Percentiles rank a stretch among this genome's conserved stretches.
Evolutionary conservation across 371 early-diverging fungal species (phyloP).

Genomic region (Mortierella sp.): DNA sequence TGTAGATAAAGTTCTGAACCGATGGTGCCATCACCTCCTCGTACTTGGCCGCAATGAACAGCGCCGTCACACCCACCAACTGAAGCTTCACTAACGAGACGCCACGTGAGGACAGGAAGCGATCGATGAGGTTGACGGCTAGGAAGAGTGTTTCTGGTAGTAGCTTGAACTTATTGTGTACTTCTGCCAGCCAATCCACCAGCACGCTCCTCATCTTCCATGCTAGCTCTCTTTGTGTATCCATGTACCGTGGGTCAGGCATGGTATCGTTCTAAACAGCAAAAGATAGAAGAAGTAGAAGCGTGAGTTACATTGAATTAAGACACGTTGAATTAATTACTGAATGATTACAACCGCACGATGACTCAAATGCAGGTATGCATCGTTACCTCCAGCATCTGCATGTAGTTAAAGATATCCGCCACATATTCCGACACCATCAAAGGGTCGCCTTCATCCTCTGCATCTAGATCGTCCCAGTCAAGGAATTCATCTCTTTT

Average conservation of each 20-base stretch:
- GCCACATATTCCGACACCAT: conserved; percentile 93
- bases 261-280: conserved; percentile 65
- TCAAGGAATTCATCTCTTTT: conserved; percentile 16
- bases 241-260: conserved; percentile 89
- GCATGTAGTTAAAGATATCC: conserved; percentile 92
- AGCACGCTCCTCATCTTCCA: conserved; percentile 96
- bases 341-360: not conserved
- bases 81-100: conserved; percentile 94
- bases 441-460: conserved; percentile 83
- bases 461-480: conserved; percentile 76
- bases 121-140: conserved; percentile 96
- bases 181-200: conserved; percentile 92
- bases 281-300: not conserved
- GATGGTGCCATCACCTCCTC: conserved; percentile 95
- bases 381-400: conserved; percentile 75
- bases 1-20: conserved; percentile 83
- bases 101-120: conserved; percentile 91
- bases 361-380: not conserved
- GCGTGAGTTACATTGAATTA: not conserved
- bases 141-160: conserved; percentile 98
- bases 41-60: conserved; percentile 98
- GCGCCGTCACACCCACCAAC: conserved; percentile 95
- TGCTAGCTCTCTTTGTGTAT: conserved; percentile 87
- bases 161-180: conserved; percentile 91
- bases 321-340: not conserved